These are phyloP conservation scores for Entomortierella chlamydospora DNA, from an alignment of 192 early-diverging fungal genomes.

Conservation along the genomic window DNA sequence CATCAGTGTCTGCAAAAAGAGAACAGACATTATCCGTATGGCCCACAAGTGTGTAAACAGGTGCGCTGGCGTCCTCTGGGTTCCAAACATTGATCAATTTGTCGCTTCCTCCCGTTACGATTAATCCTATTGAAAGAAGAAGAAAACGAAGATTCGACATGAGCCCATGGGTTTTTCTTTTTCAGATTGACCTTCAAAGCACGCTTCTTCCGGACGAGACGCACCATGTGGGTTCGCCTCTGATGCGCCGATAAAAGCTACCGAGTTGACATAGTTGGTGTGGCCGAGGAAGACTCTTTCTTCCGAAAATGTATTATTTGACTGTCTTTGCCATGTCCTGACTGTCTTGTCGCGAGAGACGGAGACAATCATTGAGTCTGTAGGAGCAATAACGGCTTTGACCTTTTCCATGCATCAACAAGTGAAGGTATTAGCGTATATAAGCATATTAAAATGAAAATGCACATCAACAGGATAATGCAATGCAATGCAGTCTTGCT, in stretches of 20 bases:
- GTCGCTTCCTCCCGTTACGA: conserved; percentile 87
- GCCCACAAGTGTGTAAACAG: conserved; percentile 77
- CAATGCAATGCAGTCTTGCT: not conserved
- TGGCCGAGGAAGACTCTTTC: conserved; percentile 73
- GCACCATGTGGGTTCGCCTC: conserved; percentile 73
- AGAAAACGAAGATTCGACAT: not conserved
- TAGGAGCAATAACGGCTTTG: conserved; percentile 69
- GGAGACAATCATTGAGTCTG: conserved; percentile 71
- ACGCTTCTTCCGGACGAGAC: no score
- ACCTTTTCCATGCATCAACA: conserved; percentile 62
- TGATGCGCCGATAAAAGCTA: conserved; percentile 71
- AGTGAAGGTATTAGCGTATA: no score
- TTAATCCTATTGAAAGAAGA: conserved; percentile 67
- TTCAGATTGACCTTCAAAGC: no score
- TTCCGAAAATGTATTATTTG: conserved; percentile 61
- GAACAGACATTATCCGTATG: conserved; percentile 92
- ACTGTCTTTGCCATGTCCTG: conserved; percentile 75
- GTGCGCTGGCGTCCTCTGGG: conserved; percentile 63
- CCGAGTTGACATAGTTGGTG: conserved; percentile 81
- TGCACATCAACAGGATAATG: no score
- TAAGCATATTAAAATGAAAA: no score
- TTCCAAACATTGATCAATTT: conserved; percentile 88
- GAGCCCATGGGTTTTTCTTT: no score
- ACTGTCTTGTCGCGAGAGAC: conserved; percentile 83
- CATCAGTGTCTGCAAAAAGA: conserved; percentile 69